Evolutionary conservation across 495 filamentous ascomycete species (phyloP), one percentile per base, ranked within the genome.

Genomic region (Aspergillus mulundensis): DNA sequence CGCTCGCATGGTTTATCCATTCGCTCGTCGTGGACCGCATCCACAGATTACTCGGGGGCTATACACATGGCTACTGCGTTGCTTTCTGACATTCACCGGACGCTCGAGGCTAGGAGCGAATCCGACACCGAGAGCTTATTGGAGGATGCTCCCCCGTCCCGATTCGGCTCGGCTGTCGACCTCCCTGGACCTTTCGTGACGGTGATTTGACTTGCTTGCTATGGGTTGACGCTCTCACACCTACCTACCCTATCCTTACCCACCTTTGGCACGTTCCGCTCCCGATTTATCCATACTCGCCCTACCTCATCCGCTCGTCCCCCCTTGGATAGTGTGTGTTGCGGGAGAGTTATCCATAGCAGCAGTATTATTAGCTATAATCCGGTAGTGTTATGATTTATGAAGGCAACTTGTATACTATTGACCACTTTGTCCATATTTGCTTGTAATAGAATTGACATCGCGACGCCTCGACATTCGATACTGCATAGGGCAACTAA

Each of bases 311-410:
- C 32, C 12, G 7, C 12, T 36, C 32, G 32, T 36, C 12, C 12
- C 32, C 47, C 32, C 18, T 53, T 58, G 44, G 36, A 48, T 52
- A 48, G 41, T 40, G 50, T 54, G 56, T 51, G 47, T 34, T 46
- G 40, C 16, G 50, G 41, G 40, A 20, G 40, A 42, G 12, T 18
- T 50, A 59, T 59, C 44, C 38, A 43, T 44, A 54, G 44, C 50
- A 54, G 44, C 50, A 49, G 36, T 56, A 61, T 61, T 57, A 23
- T 61, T 61, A 61, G 53, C 51, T 54, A 45, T 62, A 62, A 62
- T 56, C 60, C 48, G 60, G 51, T 55, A 62, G 60, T 47, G 48
- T 62, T 58, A 62, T 59, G 60, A 62, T 57, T 62, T 56, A 62
- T 59, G 60, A 62, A 56, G 54, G 25, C 21, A 56, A 51, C 42